Conservation (phyloP, 1,284 basidiomycete species). For the Ustilago hordei region DNA sequence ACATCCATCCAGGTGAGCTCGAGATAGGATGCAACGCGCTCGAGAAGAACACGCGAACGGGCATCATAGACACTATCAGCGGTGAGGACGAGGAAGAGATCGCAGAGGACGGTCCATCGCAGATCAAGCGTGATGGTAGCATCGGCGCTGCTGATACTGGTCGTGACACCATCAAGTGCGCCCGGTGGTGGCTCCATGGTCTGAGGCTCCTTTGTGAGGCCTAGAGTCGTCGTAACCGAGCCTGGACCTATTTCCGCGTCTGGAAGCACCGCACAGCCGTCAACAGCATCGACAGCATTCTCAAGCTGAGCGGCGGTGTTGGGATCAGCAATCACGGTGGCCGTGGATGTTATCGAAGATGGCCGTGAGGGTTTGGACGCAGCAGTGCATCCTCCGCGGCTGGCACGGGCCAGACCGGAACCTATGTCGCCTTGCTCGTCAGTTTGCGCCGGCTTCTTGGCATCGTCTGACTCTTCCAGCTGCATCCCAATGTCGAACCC, state of each 20-base stretch:
- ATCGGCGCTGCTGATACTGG: slow-evolving; percentile 60
- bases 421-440: slow-evolving; percentile 19
- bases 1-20: slow-evolving; percentile 69
- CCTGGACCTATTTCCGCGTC: slow-evolving; percentile 25
- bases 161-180: slow-evolving; percentile 67
- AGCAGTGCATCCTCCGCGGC: neutral
- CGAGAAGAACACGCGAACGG: slow-evolving; percentile 66
- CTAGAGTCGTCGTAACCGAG: slow-evolving; percentile 44
- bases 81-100: slow-evolving; percentile 68
- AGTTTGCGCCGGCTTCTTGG: neutral
- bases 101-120: slow-evolving; percentile 69
- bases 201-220: slow-evolving; percentile 58
- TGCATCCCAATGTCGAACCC: slow-evolving; percentile 36
- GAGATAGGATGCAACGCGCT: slow-evolving; percentile 62
- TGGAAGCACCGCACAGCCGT: slow-evolving; percentile 9
- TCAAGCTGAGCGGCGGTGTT: slow-evolving; percentile 63
- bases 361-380: slow-evolving; percentile 3
- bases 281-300: slow-evolving; percentile 34
- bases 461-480: slow-evolving; percentile 14
- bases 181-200: slow-evolving; percentile 56
- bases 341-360: slow-evolving; percentile 8
- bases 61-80: slow-evolving; percentile 69
- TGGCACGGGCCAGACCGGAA: neutral
- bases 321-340: slow-evolving; percentile 53
- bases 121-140: slow-evolving; percentile 68